Percentiles rank a stretch among this genome's conserved stretches.
Conservation (phyloP, 2,329 filamentous ascomycete genomes). For the Tolypocladium album region DNA sequence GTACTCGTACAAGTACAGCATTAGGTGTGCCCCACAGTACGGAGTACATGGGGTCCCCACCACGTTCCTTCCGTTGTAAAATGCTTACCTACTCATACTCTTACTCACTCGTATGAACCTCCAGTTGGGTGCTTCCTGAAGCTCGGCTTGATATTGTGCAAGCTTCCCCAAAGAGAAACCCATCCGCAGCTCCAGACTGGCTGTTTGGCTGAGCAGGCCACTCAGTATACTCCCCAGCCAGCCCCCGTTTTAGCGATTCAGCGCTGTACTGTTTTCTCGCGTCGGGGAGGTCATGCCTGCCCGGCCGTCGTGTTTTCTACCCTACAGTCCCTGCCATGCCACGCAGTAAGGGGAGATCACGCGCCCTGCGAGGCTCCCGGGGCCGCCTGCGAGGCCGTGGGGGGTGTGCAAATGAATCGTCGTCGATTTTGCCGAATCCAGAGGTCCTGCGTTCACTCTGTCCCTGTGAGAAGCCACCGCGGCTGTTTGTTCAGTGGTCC, state of each 20-base stretch:
- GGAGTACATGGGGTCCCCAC: no score
- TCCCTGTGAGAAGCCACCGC: background rate
- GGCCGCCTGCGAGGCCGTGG: background rate
- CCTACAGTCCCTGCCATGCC: slow-evolving; percentile 1
- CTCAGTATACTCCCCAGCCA: no score
- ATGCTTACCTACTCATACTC: background rate
- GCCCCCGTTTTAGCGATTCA: background rate
- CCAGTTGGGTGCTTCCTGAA: no score
- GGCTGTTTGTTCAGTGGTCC: background rate
- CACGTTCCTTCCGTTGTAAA: background rate
- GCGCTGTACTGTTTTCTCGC: background rate
- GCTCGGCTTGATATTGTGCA: background rate
- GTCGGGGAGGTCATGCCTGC: background rate
- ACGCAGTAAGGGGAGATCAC: background rate
- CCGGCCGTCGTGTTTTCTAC: background rate
- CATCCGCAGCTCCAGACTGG: background rate
- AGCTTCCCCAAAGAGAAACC: no score
- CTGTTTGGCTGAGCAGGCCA: background rate
- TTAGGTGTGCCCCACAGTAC: no score
- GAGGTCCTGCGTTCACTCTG: background rate
- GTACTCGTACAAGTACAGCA: no score
- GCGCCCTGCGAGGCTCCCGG: background rate
- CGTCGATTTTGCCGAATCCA: background rate
- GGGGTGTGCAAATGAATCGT: background rate
- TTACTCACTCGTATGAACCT: no score